Percentiles rank a stretch among this genome's conserved stretches.
Evolutionary conservation across 148 eudicot species (phyloP).

Genomic region (Euryodendron excelsum): DNA sequence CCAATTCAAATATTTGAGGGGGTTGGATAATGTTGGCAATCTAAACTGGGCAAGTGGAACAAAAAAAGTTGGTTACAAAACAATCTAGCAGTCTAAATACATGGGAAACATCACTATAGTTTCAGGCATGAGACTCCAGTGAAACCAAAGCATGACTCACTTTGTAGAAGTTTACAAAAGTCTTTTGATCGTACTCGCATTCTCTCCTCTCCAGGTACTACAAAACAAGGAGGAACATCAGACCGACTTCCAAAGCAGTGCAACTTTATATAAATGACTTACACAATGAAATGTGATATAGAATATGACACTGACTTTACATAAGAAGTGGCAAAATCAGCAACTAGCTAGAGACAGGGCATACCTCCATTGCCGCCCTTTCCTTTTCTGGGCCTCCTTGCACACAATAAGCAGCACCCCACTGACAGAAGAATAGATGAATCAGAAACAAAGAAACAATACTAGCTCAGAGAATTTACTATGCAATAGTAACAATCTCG

Average conservation of each 20-base stretch:
- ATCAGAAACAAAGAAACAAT: background rate
- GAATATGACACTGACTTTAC: background rate
- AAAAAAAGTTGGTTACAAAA: background rate
- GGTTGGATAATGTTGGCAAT: background rate
- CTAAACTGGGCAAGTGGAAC: background rate
- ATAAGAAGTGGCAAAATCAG: background rate
- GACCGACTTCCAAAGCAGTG: background rate
- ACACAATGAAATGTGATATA: background rate
- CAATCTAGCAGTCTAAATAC: background rate
- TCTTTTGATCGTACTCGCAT: slow-evolving; percentile 84
- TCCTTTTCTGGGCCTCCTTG: slow-evolving; percentile 79
- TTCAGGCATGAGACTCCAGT: background rate
- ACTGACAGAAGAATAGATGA: slow-evolving; percentile 40
- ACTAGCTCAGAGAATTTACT: background rate
- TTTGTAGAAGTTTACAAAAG: slow-evolving; percentile 70
- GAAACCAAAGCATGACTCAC: slow-evolving; percentile 28
- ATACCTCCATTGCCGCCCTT: slow-evolving; percentile 75
- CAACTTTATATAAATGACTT: background rate
- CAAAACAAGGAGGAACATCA: slow-evolving; percentile 17
- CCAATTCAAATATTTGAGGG: no score
- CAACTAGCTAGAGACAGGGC: background rate
- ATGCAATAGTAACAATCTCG: background rate
- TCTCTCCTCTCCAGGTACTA: slow-evolving; percentile 90
- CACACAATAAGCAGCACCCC: slow-evolving; percentile 96
- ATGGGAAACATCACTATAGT: background rate